Base-by-base conservation (phyloP, 164 flowering plant species). In the Chimonanthus praecox region DNA sequence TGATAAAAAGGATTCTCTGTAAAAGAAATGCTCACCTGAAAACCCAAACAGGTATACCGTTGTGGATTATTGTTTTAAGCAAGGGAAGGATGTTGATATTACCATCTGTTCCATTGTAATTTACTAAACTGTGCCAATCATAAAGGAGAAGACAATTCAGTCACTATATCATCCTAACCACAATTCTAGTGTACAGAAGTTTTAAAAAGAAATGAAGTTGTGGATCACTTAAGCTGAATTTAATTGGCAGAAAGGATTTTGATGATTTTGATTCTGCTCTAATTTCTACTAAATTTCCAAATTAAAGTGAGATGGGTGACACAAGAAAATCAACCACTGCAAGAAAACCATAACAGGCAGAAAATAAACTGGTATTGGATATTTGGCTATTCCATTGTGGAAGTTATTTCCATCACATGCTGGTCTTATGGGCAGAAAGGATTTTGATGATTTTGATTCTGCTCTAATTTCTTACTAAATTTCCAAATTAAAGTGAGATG, bases 51-150 rank as follows among this genome's bases (percentile, higher is more conserved):
- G 88, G 97, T 67, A 93, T 86, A 9, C 54, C 63, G 49, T 78
- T 77, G 50, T 84, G 78, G 50, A 91, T 76, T 33, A 95, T 93
- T 75, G 80, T 84, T 75, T 85, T 85, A 43, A 95, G 93, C 72
- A 89, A 67, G 3, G 98, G 98, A 77, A 93, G 90, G 11, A 95
- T 93, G 85, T 93, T 77, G 74, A 85, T 83, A 77, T 83, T 84
- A 18, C 83, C 88, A 83, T 92, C 99, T 16, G 83, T 71, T 0
- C 84, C 85, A 8, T 69, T 89, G 82, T 92, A 93, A 63, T 89
- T 76, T 62, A 93, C 74, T 49, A 49, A 11, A 51, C 74, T 72
- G 63, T 44, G 11, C 11, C 68, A 49, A 18, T 64, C 64, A 21
- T 33, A 68, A 49, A 68, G 15, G 11, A 16, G 18, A 33, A 72